These are phyloP conservation scores for Camelina laxa DNA, from an alignment of 345 rosid genomes.

Conservation along the genomic window DNA sequence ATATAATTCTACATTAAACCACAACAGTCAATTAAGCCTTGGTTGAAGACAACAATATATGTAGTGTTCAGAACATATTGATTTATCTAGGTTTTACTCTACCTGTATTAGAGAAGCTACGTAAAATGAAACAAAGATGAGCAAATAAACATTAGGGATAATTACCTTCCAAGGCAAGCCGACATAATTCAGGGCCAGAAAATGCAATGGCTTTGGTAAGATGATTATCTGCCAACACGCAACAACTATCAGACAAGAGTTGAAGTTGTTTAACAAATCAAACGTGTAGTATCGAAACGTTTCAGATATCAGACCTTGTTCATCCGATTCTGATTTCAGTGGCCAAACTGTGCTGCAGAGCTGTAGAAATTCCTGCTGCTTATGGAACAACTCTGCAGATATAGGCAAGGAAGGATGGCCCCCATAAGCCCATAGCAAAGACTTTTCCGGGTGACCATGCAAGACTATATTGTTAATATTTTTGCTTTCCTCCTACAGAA, in stretches of 20 bases:
- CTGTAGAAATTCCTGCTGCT: conserved; percentile 59
- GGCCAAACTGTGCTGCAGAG: conserved; percentile 75
- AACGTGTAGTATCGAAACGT: conserved; percentile 25
- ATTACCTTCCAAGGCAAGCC: conserved; percentile 79
- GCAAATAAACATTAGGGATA: conserved; percentile 8
- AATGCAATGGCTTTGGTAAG: conserved; percentile 53
- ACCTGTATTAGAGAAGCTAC: not conserved
- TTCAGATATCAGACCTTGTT: conserved; percentile 54
- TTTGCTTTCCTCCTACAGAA: conserved; percentile 56
- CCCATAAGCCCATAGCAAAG: conserved; percentile 86
- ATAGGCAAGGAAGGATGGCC: conserved; percentile 86
- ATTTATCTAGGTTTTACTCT: not conserved
- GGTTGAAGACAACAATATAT: conserved; percentile 20
- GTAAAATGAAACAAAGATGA: conserved; percentile 1
- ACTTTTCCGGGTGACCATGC: conserved; percentile 55
- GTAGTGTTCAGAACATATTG: not conserved
- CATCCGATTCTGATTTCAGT: conserved; percentile 40
- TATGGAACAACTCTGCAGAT: conserved; percentile 56
- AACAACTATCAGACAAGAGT: conserved; percentile 32
- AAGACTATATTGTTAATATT: conserved; percentile 53
- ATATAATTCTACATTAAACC: conserved; percentile 12
- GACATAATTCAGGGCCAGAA: conserved; percentile 60
- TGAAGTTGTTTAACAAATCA: conserved; percentile 27
- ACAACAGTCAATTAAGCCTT: conserved; percentile 9
- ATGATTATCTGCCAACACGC: conserved; percentile 51